Base-by-base conservation (phyloP, 1,284 basidiomycete genomes). In the Fomitopsis palustris region DNA sequence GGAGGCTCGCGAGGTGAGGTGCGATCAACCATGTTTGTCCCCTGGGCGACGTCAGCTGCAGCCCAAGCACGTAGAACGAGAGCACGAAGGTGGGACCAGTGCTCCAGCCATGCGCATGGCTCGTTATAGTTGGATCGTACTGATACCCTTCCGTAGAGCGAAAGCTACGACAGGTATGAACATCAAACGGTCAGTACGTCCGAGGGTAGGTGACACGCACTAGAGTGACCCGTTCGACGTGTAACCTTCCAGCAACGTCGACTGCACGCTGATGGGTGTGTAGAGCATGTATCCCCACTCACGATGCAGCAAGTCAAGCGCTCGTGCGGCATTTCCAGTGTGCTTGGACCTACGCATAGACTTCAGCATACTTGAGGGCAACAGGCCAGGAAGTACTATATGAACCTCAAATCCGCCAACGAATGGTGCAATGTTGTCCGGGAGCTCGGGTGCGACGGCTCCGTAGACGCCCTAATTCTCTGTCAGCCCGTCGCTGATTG, bases 271-370 rank as follows among this genome's bases (percentile, higher is more conserved):
- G 55, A 81, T 62, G 61, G 79, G 78, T 7, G 79, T 81, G 69
- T 80, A 78, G 29, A 82, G 69, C 78, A 82, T 82, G 64, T 81
- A 83, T 1, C 81, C 81, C 81, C 81, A 81, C 64, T 80, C 76
- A 33, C 74, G 73, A 21, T 73, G 74, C n/a, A 83, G 62, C 8
- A 83, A 72, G 60, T 82, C 80, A 66, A 83, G 73, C 3, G 79
- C 81, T n/a, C 77, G 72, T 17, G 71, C 77, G 49, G 77, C 80
- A 64, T 79, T 74, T 9, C 77, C 79, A 82, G 64, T 83, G 81
- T 8, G 81, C 81, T 71, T 80, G 76, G 6, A 82, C 63, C 80
- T 82, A 43, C 38, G 21, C 4, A 23, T 6, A 9, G 31, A 19
- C n/a, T n/a, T n/a, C n/a, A n/a, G n/a, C 17, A 31, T 17, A 37